Evolutionary conservation across 1,284 basidiomycete genomes (phyloP).

Genomic region (Pseudozyma sp.): DNA sequence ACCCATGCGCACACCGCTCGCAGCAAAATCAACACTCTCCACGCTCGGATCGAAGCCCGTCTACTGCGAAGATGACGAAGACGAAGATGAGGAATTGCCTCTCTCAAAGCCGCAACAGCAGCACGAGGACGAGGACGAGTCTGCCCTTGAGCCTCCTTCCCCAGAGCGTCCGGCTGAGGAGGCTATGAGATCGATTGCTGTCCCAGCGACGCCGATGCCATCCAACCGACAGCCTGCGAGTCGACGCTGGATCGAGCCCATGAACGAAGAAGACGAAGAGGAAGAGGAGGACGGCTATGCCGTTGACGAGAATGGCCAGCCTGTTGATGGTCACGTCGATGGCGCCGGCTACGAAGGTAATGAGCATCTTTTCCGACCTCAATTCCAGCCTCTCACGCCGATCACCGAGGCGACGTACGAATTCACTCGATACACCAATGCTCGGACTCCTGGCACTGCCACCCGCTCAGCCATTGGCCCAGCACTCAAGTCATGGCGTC

Average conservation of each 20-base stretch:
- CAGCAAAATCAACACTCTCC: slow-evolving; percentile 19
- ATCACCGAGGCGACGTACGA: slow-evolving; percentile 65
- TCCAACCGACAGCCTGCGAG: slow-evolving; percentile 32
- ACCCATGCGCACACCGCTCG: slow-evolving; percentile 46
- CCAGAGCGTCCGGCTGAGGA: slow-evolving; percentile 3
- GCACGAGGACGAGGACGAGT: not conserved
- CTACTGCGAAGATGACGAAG: slow-evolving; percentile 50
- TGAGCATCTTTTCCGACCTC: slow-evolving; percentile 40
- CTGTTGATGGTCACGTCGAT: slow-evolving; percentile 10
- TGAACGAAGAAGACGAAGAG: slow-evolving; percentile 48
- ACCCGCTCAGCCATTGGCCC: slow-evolving; percentile 29
- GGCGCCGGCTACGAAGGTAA: slow-evolving; percentile 21
- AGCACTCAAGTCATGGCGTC: slow-evolving; percentile 28
- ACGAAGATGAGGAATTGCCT: slow-evolving; percentile 41
- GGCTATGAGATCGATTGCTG: slow-evolving; percentile 3
- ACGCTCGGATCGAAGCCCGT: slow-evolving; percentile 33
- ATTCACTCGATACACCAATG: slow-evolving; percentile 56
- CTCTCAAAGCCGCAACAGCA: not conserved
- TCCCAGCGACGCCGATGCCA: slow-evolving; percentile 48
- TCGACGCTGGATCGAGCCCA: slow-evolving; percentile 51
- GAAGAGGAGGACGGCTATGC: slow-evolving; percentile 39
- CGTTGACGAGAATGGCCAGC: slow-evolving; percentile 25
- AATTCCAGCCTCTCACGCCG: slow-evolving; percentile 59
- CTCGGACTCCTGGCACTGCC: slow-evolving; percentile 49
- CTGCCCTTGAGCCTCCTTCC: slow-evolving; percentile 3